These are phyloP conservation scores for Mallotus repandus DNA, from an alignment of 441 rosid genomes.

Conservation along the genomic window DNA sequence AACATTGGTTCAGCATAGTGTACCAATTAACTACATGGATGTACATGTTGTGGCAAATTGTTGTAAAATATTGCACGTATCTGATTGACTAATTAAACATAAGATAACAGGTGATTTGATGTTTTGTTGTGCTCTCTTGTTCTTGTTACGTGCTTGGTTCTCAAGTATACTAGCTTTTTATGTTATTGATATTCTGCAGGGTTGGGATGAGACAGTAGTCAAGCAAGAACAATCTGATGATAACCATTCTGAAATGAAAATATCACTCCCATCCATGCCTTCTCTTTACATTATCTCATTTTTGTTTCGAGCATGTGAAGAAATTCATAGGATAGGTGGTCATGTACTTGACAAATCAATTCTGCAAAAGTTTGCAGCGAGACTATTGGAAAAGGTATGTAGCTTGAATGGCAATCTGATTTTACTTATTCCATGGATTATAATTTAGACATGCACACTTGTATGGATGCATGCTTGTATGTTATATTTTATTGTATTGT, in stretches of 20 bases:
- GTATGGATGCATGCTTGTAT: not conserved
- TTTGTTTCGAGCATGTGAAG: conserved; percentile 93
- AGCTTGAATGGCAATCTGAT: conserved; percentile 22
- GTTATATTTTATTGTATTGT: not conserved
- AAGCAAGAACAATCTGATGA: conserved; percentile 76
- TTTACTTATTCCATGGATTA: conserved; percentile 7
- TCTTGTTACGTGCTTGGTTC: conserved; percentile 1
- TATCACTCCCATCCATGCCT: conserved; percentile 94
- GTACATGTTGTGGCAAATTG: too few species aligned
- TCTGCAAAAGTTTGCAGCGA: conserved; percentile 71
- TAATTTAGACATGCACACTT: not conserved
- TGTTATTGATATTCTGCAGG: conserved; percentile 51
- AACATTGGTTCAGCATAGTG: too few species aligned
- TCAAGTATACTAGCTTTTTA: conserved; percentile 22
- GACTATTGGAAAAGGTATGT: conserved; percentile 76
- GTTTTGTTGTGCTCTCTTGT: not conserved
- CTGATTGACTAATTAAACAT: not conserved
- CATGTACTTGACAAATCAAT: conserved; percentile 91
- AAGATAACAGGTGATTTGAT: not conserved
- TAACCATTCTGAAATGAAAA: conserved; percentile 76
- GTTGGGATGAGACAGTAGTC: conserved; percentile 97
- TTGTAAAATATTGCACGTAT: not conserved
- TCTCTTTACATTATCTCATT: conserved; percentile 85
- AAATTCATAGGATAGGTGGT: conserved; percentile 96
- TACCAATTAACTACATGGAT: too few species aligned